Evolutionary conservation across 441 rosid genomes (phyloP).

Genomic region (Hura crepitans): DNA sequence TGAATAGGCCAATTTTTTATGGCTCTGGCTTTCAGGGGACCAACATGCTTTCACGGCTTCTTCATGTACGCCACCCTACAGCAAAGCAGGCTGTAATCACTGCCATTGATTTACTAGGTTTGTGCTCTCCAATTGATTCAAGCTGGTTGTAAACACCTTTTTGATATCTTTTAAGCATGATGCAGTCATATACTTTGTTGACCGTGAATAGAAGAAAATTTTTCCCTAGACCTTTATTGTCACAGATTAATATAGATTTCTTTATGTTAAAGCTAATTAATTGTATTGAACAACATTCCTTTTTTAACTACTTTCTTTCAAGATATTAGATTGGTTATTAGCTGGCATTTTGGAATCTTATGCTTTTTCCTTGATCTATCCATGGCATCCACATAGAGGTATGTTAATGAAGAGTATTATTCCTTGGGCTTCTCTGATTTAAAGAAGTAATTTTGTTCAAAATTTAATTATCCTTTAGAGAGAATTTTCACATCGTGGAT

Average conservation of each 20-base stretch:
- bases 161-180: not conserved
- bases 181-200: not conserved
- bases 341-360: conserved; percentile 1
- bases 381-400: too few relatives aligned
- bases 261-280: not conserved
- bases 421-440: not conserved
- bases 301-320: not conserved
- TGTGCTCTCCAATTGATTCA: conserved; percentile 22
- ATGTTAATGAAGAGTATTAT: not conserved
- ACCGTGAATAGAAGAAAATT: not conserved
- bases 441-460: not conserved
- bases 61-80: conserved; percentile 87
- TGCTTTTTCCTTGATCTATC: not conserved
- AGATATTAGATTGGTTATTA: not conserved
- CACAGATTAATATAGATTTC: not conserved
- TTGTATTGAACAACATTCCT: not conserved
- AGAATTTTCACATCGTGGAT: not conserved
- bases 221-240: not conserved
- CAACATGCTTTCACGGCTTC: conserved; percentile 98
- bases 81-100: conserved; percentile 99
- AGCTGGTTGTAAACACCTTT: not conserved
- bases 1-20: conserved; percentile 18
- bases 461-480: too few relatives aligned
- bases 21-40: conserved; percentile 73
- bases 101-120: conserved; percentile 97